Percentiles rank a stretch among this genome's conserved stretches.
Conservation (phyloP, 2,329 filamentous ascomycete genomes). For the Alternaria panax region DNA sequence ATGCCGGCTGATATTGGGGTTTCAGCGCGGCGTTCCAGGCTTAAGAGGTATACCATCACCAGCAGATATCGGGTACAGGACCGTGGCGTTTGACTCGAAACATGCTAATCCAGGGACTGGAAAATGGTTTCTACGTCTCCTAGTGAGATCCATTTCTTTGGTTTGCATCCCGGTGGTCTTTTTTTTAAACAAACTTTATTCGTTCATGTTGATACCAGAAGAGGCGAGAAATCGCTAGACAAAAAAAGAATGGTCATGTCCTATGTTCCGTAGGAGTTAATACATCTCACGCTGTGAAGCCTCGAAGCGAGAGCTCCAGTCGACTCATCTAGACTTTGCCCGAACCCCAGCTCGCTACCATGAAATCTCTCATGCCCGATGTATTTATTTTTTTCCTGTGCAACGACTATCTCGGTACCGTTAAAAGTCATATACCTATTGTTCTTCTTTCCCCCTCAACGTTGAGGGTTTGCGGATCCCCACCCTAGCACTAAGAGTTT, state of each 20-base stretch:
- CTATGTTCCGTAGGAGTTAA: background rate
- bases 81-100: background rate
- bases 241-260: background rate
- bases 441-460: background rate
- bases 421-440: background rate
- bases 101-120: background rate
- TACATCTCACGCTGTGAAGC: background rate
- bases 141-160: background rate
- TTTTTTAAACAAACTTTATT: background rate
- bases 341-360: background rate
- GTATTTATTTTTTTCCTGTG: background rate
- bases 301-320: background rate
- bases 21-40: slow-evolving; percentile 9
- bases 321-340: background rate
- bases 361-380: background rate
- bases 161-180: background rate
- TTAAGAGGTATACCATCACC: slow-evolving; percentile 1
- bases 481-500: background rate
- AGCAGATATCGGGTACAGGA: slow-evolving; percentile 5
- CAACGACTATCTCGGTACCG: background rate
- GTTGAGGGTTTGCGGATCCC: background rate
- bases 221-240: background rate
- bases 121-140: background rate
- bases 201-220: background rate
- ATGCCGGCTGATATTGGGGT: background rate